These are phyloP conservation scores for Camelina hispida DNA, from an alignment of 345 rosid species.

Conservation along the genomic window DNA sequence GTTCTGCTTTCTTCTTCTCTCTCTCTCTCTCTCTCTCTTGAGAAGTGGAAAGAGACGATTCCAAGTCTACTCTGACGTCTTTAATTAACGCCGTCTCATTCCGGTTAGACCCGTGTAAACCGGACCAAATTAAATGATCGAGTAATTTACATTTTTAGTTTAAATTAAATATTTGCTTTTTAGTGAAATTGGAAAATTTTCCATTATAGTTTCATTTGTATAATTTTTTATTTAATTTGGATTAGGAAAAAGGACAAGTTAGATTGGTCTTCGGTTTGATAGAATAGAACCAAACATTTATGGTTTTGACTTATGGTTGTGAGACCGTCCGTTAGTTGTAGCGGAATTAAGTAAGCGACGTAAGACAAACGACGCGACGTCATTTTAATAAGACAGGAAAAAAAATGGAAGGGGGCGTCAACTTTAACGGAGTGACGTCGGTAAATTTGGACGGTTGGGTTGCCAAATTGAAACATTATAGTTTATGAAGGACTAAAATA, in stretches of 20 bases:
- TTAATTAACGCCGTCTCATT: conserved; percentile 52
- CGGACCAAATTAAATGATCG: not conserved
- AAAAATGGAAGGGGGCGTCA: not conserved
- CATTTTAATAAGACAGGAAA: conserved; percentile 4
- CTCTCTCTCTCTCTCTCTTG: not conserved
- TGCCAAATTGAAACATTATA: not conserved
- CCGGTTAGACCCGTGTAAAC: not conserved
- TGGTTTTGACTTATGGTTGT: conserved; percentile 18
- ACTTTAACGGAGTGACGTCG: conserved; percentile 9
- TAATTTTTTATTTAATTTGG: not conserved
- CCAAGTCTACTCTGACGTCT: conserved; percentile 58
- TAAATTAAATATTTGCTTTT: not conserved
- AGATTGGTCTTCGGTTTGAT: conserved; percentile 9
- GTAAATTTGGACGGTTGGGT: not conserved
- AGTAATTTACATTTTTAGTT: not conserved
- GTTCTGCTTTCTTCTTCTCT: conserved; percentile 25
- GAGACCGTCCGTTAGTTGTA: conserved; percentile 31
- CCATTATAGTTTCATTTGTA: not conserved
- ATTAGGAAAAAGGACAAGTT: not conserved
- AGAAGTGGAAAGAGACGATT: conserved; percentile 32
- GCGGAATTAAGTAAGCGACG: conserved; percentile 24
- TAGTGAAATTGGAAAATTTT: not conserved
- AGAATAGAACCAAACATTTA: not conserved
- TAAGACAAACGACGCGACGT: conserved; percentile 21
- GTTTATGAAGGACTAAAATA: not conserved